Evolutionary conservation across 805 yeast species (phyloP).

Genomic region (Vanderwaltozyma verrucispora): DNA sequence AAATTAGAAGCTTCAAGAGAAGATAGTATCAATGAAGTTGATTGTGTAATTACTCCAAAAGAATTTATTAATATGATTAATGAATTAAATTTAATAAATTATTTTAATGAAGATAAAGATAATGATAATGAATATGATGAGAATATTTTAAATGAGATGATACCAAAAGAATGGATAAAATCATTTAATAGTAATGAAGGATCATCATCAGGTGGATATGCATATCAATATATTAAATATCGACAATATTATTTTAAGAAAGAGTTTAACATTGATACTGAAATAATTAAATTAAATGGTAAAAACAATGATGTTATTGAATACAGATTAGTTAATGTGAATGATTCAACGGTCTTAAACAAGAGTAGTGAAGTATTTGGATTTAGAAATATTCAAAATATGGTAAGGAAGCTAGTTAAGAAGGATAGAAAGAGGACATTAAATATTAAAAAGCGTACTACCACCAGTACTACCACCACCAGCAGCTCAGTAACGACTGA

Average conservation of each 20-base stretch:
- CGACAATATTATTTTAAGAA: constrained; percentile 26
- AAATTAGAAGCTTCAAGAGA: constrained; percentile 89
- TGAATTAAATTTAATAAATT: constrained; percentile 33
- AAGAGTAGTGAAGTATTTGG: constrained; percentile 73
- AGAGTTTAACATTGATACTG: constrained; percentile 4
- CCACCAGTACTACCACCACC: constrained; percentile 26
- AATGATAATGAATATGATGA: background rate
- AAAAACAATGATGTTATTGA: constrained; percentile 72
- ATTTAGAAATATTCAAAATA: constrained; percentile 85
- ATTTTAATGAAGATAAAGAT: background rate
- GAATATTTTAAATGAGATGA: background rate
- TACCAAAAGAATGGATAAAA: constrained; percentile 27
- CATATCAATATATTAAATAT: constrained; percentile 50
- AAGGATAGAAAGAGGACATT: constrained; percentile 7
- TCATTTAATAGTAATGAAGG: constrained; percentile 74
- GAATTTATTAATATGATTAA: constrained; percentile 68
- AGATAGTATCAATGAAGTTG: constrained; percentile 65
- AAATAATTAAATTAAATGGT: constrained; percentile 42
- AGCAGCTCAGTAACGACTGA: constrained; percentile 33
- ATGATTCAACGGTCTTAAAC: constrained; percentile 34
- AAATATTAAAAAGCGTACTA: background rate
- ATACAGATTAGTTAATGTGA: constrained; percentile 39
- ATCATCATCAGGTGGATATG: constrained; percentile 84
- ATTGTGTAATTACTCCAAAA: constrained; percentile 87
- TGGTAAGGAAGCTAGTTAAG: constrained; percentile 68